Evolutionary conservation across 2,329 filamentous ascomycete species (phyloP).

Genomic region (Fusarium graminum): DNA sequence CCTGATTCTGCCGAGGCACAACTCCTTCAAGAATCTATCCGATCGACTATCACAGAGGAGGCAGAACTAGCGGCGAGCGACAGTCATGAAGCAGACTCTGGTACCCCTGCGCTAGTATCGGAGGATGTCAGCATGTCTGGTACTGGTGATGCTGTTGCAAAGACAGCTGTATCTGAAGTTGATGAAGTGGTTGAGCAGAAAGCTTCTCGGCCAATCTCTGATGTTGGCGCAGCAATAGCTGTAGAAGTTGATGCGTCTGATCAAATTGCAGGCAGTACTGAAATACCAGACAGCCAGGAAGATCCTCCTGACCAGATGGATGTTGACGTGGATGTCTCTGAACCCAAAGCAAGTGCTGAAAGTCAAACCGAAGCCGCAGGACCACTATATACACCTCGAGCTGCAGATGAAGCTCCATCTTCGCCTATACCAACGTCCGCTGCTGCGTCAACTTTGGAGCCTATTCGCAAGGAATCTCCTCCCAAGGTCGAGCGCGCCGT

Average conservation of each 20-base stretch:
- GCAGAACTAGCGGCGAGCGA: constrained; percentile 14
- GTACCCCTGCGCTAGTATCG: constrained; percentile 1
- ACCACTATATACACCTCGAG: constrained; percentile 25
- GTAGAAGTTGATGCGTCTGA: constrained; percentile 7
- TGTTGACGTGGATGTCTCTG: constrained; percentile 53
- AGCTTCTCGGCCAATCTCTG: constrained; percentile 1
- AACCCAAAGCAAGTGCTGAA: constrained; percentile 36
- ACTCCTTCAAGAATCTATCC: constrained; percentile 59
- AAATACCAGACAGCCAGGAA: constrained; percentile 56
- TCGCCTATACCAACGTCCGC: constrained; percentile 12
- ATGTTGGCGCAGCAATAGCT: background rate
- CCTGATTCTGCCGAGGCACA: constrained; percentile 59
- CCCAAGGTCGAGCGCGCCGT: constrained; percentile 67
- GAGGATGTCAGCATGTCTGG: constrained; percentile 23
- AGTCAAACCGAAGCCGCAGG: constrained; percentile 13
- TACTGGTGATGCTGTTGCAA: constrained; percentile 6
- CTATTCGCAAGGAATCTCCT: constrained; percentile 38
- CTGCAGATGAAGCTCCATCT: constrained; percentile 23
- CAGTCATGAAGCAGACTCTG: constrained; percentile 13
- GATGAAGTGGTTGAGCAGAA: constrained; percentile 9
- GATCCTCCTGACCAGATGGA: constrained; percentile 54
- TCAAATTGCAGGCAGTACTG: constrained; percentile 29
- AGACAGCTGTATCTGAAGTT: constrained; percentile 1
- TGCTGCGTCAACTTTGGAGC: constrained; percentile 9
- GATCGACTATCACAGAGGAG: constrained; percentile 46